phyloP scores from a whole-genome alignment of 495 filamentous ascomycete genomes.

The Parathielavia appendiculata region DNA sequence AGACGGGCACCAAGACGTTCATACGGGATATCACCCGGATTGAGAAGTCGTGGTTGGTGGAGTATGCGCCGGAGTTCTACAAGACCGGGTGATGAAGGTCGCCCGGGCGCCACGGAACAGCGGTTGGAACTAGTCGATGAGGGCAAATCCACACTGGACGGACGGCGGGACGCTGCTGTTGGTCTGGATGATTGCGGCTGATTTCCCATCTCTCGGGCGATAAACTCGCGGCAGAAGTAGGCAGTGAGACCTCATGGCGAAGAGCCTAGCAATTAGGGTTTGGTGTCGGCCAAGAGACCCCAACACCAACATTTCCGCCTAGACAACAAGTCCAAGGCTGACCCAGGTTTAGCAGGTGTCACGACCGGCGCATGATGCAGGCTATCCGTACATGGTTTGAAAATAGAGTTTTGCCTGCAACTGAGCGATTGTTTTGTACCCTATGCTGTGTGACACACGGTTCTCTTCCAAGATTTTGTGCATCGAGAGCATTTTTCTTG shows the following conservation, averaged over 20 bases:
- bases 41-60: slow-evolving; percentile 82
- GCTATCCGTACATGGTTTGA: too few species aligned
- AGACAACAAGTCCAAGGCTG: too few species aligned
- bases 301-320: not conserved
- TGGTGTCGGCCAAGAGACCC: not conserved
- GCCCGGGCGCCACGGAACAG: too few species aligned
- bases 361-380: too few species aligned
- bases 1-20: slow-evolving; percentile 83
- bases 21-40: slow-evolving; percentile 91
- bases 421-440: not conserved
- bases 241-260: not conserved
- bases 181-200: too few species aligned
- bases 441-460: not conserved
- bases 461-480: not conserved
- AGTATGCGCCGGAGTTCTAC: slow-evolving; percentile 86
- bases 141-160: too few species aligned
- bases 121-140: not conserved
- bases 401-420: too few species aligned
- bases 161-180: too few species aligned
- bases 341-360: too few species aligned
- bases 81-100: slow-evolving; percentile 37
- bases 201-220: too few species aligned
- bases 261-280: too few species aligned
- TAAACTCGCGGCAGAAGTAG: not conserved
- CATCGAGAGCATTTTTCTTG: not conserved